A percentile compares a stretch with the other conserved stretches of the same genome.
Evolutionary conservation across 2,329 filamentous ascomycete genomes (phyloP).

Genomic region (Blastomyces silverae): DNA sequence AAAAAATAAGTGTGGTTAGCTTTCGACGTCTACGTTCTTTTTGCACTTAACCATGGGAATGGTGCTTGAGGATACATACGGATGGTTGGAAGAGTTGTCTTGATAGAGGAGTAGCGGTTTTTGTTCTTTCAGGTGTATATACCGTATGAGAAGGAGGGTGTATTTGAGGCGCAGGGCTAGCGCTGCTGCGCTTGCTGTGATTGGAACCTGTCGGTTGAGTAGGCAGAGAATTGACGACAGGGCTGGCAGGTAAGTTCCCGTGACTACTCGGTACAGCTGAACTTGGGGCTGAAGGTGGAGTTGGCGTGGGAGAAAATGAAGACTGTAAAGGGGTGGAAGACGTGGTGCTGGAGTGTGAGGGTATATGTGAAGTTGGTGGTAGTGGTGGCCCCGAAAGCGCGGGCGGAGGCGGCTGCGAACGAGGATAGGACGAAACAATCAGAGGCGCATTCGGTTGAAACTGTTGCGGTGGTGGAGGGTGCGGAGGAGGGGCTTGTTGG

Average conservation of each 20-base stretch:
- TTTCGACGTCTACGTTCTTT: not conserved
- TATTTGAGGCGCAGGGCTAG: slow-evolving; percentile 31
- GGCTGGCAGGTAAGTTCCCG: slow-evolving; percentile 25
- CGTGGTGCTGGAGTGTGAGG: slow-evolving; percentile 33
- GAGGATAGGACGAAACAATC: slow-evolving; percentile 41
- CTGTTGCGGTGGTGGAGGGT: slow-evolving; percentile 37
- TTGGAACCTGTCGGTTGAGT: slow-evolving; percentile 15
- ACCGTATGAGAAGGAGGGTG: slow-evolving; percentile 23
- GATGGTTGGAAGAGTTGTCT: slow-evolving; percentile 23
- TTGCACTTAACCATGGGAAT: slow-evolving; percentile 26
- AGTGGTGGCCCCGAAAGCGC: slow-evolving; percentile 25
- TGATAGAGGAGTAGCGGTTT: slow-evolving; percentile 20
- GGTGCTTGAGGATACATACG: slow-evolving; percentile 18
- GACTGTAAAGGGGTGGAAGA: slow-evolving; percentile 33
- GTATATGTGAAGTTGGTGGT: slow-evolving; percentile 26
- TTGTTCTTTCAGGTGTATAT: slow-evolving; percentile 23
- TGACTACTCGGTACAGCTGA: slow-evolving; percentile 29
- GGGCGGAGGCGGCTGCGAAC: slow-evolving; percentile 37
- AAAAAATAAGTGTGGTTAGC: slow-evolving; percentile 10
- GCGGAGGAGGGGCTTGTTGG: slow-evolving; percentile 36
- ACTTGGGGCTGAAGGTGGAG: slow-evolving; percentile 26
- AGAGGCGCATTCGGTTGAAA: slow-evolving; percentile 39
- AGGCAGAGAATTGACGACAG: slow-evolving; percentile 27
- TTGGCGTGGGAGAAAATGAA: slow-evolving; percentile 31
- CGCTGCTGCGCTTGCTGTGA: slow-evolving; percentile 20